phyloP scores from a whole-genome alignment of 345 rosid species.

The Citrus hindsii region DNA sequence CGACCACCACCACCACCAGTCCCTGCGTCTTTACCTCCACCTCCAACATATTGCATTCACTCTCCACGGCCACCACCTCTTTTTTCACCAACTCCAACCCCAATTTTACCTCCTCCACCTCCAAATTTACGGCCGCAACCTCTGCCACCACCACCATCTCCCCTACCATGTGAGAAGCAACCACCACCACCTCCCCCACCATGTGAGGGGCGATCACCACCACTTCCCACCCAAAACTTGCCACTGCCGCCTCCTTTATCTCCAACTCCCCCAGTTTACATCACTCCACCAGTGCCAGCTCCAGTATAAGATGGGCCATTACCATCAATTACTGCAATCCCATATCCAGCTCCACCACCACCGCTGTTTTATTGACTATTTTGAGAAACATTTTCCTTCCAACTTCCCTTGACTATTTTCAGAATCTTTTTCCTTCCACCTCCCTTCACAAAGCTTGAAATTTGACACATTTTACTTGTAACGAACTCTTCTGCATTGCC shows the following conservation, averaged over 20 bases:
- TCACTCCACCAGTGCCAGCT: slow-evolving; percentile 16
- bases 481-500: not conserved
- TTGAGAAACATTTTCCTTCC: no score
- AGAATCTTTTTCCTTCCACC: not conserved
- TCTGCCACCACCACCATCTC: slow-evolving; percentile 21
- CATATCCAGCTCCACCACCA: slow-evolving; percentile 46
- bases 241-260: not conserved
- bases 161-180: not conserved
- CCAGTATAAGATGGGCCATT: slow-evolving; percentile 23
- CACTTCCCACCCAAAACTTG: not conserved
- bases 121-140: slow-evolving; percentile 13
- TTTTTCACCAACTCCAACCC: not conserved
- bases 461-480: not conserved
- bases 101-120: slow-evolving; percentile 9
- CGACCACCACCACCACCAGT: not conserved
- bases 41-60: not conserved
- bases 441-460: not conserved
- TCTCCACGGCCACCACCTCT: slow-evolving; percentile 12
- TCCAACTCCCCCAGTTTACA: slow-evolving; percentile 11
- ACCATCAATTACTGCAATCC: slow-evolving; percentile 27
- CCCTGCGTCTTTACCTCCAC: not conserved
- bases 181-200: slow-evolving; percentile 15
- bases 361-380: slow-evolving; percentile 16
- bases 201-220: not conserved
- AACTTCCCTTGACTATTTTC: not conserved